Evolutionary conservation across 768 basidiomycete genomes (phyloP), one percentile per base, ranked within the genome.

Genomic region (Lactifluus hygrophoroides): DNA sequence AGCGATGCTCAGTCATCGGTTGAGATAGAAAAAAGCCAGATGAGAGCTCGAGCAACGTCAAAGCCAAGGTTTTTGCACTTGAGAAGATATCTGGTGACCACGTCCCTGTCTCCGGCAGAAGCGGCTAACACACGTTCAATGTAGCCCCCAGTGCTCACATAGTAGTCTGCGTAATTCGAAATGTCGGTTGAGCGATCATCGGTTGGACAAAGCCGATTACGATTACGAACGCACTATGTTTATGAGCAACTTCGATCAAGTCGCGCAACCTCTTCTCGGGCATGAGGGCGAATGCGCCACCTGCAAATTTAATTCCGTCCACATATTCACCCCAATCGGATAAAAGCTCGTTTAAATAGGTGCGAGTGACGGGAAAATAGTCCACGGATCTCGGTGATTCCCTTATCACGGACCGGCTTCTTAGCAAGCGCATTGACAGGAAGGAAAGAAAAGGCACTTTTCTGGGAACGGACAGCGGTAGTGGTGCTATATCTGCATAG

Each of bases 261-360:
- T 62, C 69, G 27, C 57, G 68, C 57, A 78, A 62, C 50, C 69
- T 63, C 9, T 73, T 71, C 62, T 71, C 68, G 0, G 75, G 77
- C 71, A 77, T 74, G 47, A 75, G 69, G 42, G 71, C 70, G 59
- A 76, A 76, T 0, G 71, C 71, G 13, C 76, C 76, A 5, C 75
- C 75, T 1, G 75, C 75, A 52, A 76, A 77, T 64, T 78, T 77
- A 50, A 78, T 66, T 0, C 76, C 73, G 55, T 79, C 77, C 23
- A 76, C 74, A 59, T 71, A 75, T 45, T 72, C 69, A 7, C 74
- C 71, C 73, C 75, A 75, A 56, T 76, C 72, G 48, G 67, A 67
- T 3, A 76, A 70, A 2, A 76, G 61, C 46, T 77, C 75, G 40
- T 76, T 68, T 17, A 76, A 67, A 60, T 77, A 74, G n/a, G 40